Percentiles rank a stretch among this genome's conserved stretches.
Evolutionary conservation across 768 basidiomycete species (phyloP).

Genomic region (Amanita pallidorosea): DNA sequence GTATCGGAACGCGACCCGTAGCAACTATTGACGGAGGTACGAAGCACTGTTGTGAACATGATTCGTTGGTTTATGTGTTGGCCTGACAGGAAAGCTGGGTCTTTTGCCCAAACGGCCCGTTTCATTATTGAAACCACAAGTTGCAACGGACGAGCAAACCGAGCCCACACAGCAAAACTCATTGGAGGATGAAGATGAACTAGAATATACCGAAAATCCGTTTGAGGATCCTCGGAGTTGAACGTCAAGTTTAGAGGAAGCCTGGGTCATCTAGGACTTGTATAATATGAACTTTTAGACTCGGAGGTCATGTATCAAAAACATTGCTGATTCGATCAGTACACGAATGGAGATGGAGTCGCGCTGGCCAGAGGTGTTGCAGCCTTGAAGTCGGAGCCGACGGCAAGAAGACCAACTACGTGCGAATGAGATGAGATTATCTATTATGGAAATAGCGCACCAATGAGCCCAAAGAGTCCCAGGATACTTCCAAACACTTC

Average conservation of each 20-base stretch:
- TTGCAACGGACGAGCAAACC: slow-evolving; percentile 4
- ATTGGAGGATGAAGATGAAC: slow-evolving; percentile 37
- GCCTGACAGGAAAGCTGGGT: slow-evolving; percentile 46
- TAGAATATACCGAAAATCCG: slow-evolving; percentile 68
- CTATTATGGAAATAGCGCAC: slow-evolving; percentile 29
- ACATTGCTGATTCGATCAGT: slow-evolving; percentile 12
- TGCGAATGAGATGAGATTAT: slow-evolving; percentile 2
- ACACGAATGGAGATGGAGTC: slow-evolving; percentile 27
- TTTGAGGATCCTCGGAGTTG: slow-evolving; percentile 40
- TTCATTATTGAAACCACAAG: slow-evolving; percentile 32
- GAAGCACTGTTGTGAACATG: background rate
- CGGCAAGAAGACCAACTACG: slow-evolving; percentile 75
- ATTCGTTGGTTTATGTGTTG: background rate
- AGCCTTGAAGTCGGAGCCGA: slow-evolving; percentile 47
- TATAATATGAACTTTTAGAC: background rate
- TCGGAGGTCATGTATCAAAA: background rate
- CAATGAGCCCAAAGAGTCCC: slow-evolving; percentile 88
- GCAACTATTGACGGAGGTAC: slow-evolving; percentile 22
- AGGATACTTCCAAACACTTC: slow-evolving; percentile 91
- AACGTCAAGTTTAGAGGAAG: background rate
- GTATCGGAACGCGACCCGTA: slow-evolving; percentile 1
- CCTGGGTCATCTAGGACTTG: background rate
- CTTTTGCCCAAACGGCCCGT: slow-evolving; percentile 69
- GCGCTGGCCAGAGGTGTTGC: slow-evolving; percentile 18
- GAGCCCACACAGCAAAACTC: slow-evolving; percentile 12